Conservation (phyloP, 2,329 filamentous ascomycete species). For the Aspergillus oerlinghausenensis region DNA sequence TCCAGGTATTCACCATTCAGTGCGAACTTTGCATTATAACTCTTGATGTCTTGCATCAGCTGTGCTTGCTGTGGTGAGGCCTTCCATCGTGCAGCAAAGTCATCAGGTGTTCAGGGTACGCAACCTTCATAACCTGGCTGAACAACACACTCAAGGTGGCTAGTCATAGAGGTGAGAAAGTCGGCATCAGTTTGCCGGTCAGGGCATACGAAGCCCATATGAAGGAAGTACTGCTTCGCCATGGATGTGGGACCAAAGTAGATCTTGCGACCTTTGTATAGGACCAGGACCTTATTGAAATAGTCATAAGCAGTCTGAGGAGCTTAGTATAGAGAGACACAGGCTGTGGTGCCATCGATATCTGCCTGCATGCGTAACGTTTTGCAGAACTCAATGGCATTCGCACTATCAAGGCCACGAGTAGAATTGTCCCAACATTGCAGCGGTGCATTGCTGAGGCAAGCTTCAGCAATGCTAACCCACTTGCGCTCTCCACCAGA, state of each 20-base stretch:
- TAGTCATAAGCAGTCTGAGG: slow-evolving; percentile 37
- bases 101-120: slow-evolving; percentile 63
- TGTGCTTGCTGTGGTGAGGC: slow-evolving; percentile 40
- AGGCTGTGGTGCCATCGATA: slow-evolving; percentile 38
- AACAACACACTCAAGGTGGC: slow-evolving; percentile 53
- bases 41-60: slow-evolving; percentile 33
- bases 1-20: slow-evolving; percentile 28
- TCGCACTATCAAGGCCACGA: slow-evolving; percentile 45
- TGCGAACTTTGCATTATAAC: slow-evolving; percentile 21
- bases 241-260: slow-evolving; percentile 60
- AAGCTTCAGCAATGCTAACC: slow-evolving; percentile 50
- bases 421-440: slow-evolving; percentile 39
- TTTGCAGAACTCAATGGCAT: slow-evolving; percentile 49
- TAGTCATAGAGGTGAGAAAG: slow-evolving; percentile 65
- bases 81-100: slow-evolving; percentile 57
- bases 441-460: slow-evolving; percentile 38
- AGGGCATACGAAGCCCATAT: slow-evolving; percentile 62
- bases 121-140: slow-evolving; percentile 54
- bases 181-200: slow-evolving; percentile 61
- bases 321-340: slow-evolving; percentile 48
- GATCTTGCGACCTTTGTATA: slow-evolving; percentile 69
- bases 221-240: slow-evolving; percentile 61
- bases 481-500: slow-evolving; percentile 54
- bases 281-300: slow-evolving; percentile 64
- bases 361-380: slow-evolving; percentile 43